Evolutionary conservation across 1,284 basidiomycete genomes (phyloP).

Genomic region (Farysia itapuensis): DNA sequence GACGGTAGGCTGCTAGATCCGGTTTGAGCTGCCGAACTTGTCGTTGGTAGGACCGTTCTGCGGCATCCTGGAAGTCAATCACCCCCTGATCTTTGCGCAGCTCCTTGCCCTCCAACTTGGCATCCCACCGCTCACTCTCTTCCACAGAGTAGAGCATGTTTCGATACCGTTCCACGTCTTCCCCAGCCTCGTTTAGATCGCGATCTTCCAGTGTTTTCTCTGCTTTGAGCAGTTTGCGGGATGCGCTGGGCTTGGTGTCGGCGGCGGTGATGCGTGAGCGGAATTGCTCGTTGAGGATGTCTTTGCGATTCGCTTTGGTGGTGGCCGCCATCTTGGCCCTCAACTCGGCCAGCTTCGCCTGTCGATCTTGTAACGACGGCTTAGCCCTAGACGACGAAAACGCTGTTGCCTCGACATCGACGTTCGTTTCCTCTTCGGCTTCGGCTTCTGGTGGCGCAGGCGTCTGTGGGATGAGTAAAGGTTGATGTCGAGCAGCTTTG

Average conservation of each 20-base stretch:
- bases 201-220: slow-evolving; percentile 82
- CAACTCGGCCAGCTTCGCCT: slow-evolving; percentile 13
- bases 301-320: slow-evolving; percentile 43
- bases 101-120: slow-evolving; percentile 74
- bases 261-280: slow-evolving; percentile 24
- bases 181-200: slow-evolving; percentile 82
- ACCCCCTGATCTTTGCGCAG: slow-evolving; percentile 78
- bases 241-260: slow-evolving; percentile 10
- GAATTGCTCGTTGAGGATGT: slow-evolving; percentile 38
- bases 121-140: slow-evolving; percentile 92
- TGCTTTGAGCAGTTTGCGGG: slow-evolving; percentile 65
- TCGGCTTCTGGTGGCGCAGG: neutral
- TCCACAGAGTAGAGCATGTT: slow-evolving; percentile 93
- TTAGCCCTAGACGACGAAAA: slow-evolving; percentile 1
- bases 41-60: slow-evolving; percentile 85
- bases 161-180: slow-evolving; percentile 71
- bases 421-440: neutral
- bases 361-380: slow-evolving; percentile 16
- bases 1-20: slow-evolving; percentile 78
- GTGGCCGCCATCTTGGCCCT: slow-evolving; percentile 39
- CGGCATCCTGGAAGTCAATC: slow-evolving; percentile 88
- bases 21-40: slow-evolving; percentile 83
- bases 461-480: neutral
- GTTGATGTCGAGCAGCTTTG: slow-evolving; percentile 13
- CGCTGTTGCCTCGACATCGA: neutral